Evolutionary conservation across 1,284 basidiomycete genomes (phyloP).

Genomic region (Cystobasidium slooffiae): DNA sequence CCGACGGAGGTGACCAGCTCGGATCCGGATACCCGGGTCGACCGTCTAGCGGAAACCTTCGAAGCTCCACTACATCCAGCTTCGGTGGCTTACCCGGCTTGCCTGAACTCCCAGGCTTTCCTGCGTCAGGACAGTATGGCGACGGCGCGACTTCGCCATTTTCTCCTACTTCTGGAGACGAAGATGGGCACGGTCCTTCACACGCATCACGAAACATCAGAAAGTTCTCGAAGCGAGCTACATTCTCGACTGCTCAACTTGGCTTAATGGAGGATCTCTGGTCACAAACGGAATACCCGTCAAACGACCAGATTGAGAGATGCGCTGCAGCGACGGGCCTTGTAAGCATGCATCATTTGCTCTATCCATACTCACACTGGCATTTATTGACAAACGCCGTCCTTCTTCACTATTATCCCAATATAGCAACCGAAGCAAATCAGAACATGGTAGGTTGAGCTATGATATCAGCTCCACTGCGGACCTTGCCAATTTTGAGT

Average conservation of each 20-base stretch:
- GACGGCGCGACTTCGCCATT: not conserved
- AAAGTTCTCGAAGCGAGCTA: constrained; percentile 28
- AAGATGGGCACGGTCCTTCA: constrained; percentile 1
- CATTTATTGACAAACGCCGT: not conserved
- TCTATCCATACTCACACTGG: not conserved
- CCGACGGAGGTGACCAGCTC: not conserved
- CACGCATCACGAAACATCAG: constrained; percentile 27
- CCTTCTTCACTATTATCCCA: no score
- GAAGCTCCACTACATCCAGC: not conserved
- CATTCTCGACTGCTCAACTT: constrained; percentile 35
- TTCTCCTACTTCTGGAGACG: not conserved
- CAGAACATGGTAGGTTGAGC: constrained; percentile 30
- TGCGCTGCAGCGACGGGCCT: constrained; percentile 27
- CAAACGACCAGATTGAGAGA: constrained; percentile 27
- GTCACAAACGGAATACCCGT: constrained; percentile 31
- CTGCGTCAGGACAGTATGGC: not conserved
- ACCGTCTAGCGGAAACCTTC: not conserved
- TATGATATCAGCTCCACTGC: not conserved
- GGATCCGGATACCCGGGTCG: not conserved
- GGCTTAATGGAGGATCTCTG: constrained; percentile 36
- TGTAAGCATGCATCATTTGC: not conserved
- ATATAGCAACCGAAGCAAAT: constrained; percentile 28
- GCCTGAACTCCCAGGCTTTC: not conserved
- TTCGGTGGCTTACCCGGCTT: not conserved
- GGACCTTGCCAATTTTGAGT: not conserved